Percentiles rank a stretch among this genome's conserved stretches.
phyloP scores from a whole-genome alignment of 2,329 filamentous ascomycete genomes.

The Fusarium brachygibbosum region DNA sequence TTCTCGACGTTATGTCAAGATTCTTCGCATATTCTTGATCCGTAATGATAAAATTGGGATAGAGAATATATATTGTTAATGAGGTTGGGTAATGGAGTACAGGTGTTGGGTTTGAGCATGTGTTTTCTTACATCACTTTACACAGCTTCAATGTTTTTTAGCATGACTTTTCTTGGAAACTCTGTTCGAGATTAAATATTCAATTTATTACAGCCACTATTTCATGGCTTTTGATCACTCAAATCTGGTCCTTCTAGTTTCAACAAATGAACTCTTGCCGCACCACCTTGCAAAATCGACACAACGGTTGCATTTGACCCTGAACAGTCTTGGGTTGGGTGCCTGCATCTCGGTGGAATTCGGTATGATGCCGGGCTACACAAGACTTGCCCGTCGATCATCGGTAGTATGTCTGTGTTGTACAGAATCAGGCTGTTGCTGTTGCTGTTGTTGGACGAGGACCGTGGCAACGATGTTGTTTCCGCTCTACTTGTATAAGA shows the following conservation, averaged over 20 bases:
- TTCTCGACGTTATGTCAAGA: constrained; percentile 25
- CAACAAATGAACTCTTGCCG: no score
- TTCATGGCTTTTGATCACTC: neutral
- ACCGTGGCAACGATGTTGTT: no score
- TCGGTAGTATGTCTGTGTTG: neutral
- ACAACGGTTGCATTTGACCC: neutral
- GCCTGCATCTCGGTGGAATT: neutral
- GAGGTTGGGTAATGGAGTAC: constrained; percentile 17
- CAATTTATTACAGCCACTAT: neutral
- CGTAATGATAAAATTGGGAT: neutral
- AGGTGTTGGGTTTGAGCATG: constrained; percentile 11
- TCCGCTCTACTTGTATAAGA: no score
- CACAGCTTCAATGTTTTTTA: neutral
- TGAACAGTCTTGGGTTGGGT: neutral
- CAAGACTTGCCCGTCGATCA: neutral
- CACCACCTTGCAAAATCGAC: neutral
- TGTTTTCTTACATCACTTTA: neutral
- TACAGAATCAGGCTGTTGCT: neutral
- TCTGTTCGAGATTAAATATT: neutral
- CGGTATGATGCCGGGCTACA: neutral
- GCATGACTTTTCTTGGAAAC: neutral
- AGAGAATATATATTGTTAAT: constrained; percentile 2
- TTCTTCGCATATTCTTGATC: constrained; percentile 16
- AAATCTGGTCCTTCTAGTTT: neutral
- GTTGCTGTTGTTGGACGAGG: neutral